Base-by-base conservation (phyloP, 331 rosid species). In the Malus hybrid region DNA sequence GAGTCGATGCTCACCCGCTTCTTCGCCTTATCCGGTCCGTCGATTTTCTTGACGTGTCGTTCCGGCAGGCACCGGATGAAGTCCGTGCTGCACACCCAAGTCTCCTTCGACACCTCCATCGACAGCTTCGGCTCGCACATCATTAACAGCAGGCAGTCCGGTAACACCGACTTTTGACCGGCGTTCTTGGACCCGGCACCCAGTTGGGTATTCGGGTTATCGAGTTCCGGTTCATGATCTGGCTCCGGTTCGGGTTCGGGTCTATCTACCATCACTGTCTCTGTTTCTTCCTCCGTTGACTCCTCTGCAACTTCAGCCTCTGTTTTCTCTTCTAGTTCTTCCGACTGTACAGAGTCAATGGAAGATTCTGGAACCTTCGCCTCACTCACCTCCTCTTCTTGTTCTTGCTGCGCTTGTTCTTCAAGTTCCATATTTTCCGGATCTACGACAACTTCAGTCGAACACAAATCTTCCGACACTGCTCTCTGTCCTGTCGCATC, bases 121-220 rank as follows among this genome's bases (percentile, higher is more conserved):
- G 99, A 95, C 20, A 92, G 76, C 83, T 95, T 95, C 0, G 99
- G 99, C 79, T 95, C 99, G 61, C 93, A 92, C 97, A 95, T 92
- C 99, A 95, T 95, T 76, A 92, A 31, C 66, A 92, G 85, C 87
- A 95, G 81, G 84, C 97, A 95, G 33, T 95, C 97, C 31, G 97
- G 97, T 8, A 92, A 76, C 0, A 70, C 86, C 19, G 86, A 59
- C 42, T 70, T 67, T 73, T 79, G 88, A 78, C 76, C 82, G 65
- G 80, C 83, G 67, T 27, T 31, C 48, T 78, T 79, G 59, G 81
- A 77, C 81, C 52, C 55, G 5, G 60, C 64, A 76, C 60, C 63
- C 28, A 59, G 36, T 65, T 48, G 67, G 80, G 72, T 16, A 16
- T 73, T 71, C 20, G 7, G 78, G 71, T 6, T 1, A 14, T 82